Evolutionary conservation across 257 asterid species (phyloP), one percentile per base, ranked within the genome.

Genomic region (Nicotiana paniculata): DNA sequence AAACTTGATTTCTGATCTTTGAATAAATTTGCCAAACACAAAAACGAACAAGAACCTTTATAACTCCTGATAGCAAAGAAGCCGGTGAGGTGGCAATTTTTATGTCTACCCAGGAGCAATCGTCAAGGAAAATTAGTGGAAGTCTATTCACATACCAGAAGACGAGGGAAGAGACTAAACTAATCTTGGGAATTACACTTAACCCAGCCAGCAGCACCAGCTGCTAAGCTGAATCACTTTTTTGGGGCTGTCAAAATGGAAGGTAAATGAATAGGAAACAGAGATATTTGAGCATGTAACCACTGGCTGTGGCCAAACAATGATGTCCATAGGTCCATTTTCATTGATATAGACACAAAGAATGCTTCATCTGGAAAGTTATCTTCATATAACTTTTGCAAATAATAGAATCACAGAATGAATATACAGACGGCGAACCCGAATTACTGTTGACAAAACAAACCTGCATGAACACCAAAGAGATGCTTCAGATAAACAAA

Each of bases 391-490:
- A 39, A 72, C 85, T 88, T 88, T 85, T 75, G 81, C 86, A 83
- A 82, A 84, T 76, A 83, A 81, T 86, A 80, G 82, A 83, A 78
- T 61, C 89, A 89, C 79, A 87, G 82, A 85, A 79, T 82, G 91
- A 90, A 84, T 82, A 88, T 90, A 93, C 89, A 89, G 90, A 89
- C 67, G 86, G 82, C 89, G 87, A 85, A 86, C 85, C 88, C 84
- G 84, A 84, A 87, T 85, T 91, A 93, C 88, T 91, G 91, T 89
- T 88, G 90, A 90, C 86, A 89, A 83, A 90, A 87, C 89, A 92
- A 87, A 92, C 97, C 98, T 93, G 96, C 97, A 92, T 85, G 90
- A 85, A 90, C 90, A 92, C 89, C 92, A 90, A 91, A 89, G 90
- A 91, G 90, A 89, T 81, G 77, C 76, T 92, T 93, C 91, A 92